Evolutionary conservation across 495 filamentous ascomycete genomes (phyloP), one percentile per base, ranked within the genome.

Genomic region (Penicillium subrubescens): DNA sequence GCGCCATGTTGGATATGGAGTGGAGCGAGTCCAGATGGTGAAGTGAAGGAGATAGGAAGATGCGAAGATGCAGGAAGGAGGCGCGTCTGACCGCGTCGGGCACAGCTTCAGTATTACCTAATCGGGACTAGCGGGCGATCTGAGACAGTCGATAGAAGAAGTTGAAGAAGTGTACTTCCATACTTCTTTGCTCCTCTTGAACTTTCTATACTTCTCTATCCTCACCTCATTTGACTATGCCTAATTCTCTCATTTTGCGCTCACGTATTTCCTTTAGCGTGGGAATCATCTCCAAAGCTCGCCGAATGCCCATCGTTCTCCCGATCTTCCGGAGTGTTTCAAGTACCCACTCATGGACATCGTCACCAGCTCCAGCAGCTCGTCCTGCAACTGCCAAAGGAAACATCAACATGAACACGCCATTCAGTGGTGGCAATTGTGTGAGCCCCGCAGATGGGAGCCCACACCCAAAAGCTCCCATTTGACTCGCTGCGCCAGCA

Each of bases 1-100:
- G 73, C 27, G 74, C 73, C 82, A 84, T 84, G 27, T 35, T 75
- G 64, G 19, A 66, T 56, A 27, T 63, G 58, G 23, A 23, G 14
- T 65, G 37, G 33, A 48, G 51, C n/a, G 29, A 43, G 51, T 62
- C 19, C 23, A 44, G 37, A 31, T 39, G 52, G 19, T 35, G 58
- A 29, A 31, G 37, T 54, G 25, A 8, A 35, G 31, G 41, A 65
- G 57, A 66, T 35, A 59, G 53, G 48, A 63, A 48, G 52, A 35
- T 34, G 57, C 17, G 35, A 57, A 35, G 60, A 57, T 33, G 21
- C 31, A 56, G 55, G 53, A 52, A 63, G 53, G 60, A 52, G 54
- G 39, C 61, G 67, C 64, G 70, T 67, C 65, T 60, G 51, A 59
- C 60, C 67, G 63, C 69, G 69, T 69, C 66, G 43, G 33, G 37